Percentiles rank a stretch among this genome's conserved stretches.
These are phyloP conservation scores for Chlorella sp. DNA, from an alignment of 139 green algal genomes.

Conservation along the genomic window DNA sequence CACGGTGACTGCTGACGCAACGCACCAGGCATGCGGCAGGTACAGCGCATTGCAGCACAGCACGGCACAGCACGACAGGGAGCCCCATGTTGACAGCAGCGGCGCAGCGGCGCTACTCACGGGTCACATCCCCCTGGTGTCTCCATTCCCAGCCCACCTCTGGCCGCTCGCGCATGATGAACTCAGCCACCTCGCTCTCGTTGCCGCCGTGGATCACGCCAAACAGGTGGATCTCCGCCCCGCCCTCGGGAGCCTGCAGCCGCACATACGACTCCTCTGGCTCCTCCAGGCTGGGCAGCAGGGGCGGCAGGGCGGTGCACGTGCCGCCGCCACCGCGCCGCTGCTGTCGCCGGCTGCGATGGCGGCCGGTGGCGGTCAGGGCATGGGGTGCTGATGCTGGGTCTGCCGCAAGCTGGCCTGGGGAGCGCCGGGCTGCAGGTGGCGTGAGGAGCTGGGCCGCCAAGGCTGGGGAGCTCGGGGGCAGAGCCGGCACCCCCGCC, in stretches of 20 bases:
- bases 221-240: constrained; percentile 51
- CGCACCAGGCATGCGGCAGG: too few species aligned
- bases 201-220: constrained; percentile 40
- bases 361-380: neutral
- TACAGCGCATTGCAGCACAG: too few species aligned
- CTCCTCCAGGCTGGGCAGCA: neutral
- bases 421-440: neutral
- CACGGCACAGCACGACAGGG: too few species aligned
- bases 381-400: neutral
- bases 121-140: too few species aligned
- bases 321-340: neutral
- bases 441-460: neutral
- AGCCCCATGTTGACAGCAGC: too few species aligned
- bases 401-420: too few species aligned
- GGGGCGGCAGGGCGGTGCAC: neutral
- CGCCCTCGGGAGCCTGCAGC: constrained; percentile 21
- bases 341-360: neutral
- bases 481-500: neutral
- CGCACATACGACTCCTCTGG: neutral
- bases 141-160: neutral
- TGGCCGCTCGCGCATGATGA: constrained; percentile 17
- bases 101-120: too few species aligned
- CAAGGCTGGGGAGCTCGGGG: neutral
- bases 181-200: constrained; percentile 18
- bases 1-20: too few species aligned